Base-by-base conservation (phyloP, 768 basidiomycete species). In the Calvatia gigantea region DNA sequence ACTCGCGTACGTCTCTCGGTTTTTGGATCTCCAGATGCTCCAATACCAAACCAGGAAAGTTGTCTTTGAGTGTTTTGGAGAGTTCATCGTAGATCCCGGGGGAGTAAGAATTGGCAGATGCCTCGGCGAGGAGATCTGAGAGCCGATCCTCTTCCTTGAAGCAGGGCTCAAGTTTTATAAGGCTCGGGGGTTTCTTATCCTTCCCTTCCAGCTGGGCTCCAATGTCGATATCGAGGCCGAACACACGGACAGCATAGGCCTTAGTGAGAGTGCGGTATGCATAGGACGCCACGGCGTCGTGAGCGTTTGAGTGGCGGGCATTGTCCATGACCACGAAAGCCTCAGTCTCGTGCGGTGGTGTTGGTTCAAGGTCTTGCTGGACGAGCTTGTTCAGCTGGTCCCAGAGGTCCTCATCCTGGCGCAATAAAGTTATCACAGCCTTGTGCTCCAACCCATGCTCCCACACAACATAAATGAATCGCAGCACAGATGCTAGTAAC, bases 381-480 rank as follows among this genome's bases (percentile, higher is more conserved):
- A 83, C 77, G 29, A 94, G 77, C 6, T 73, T 77, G 1, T 80
- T 78, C 15, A 95, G 70, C n/a, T 77, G 76, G 28, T 77, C 75
- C 91, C 91, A 96, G 58, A 94, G 86, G 11, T 70, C 74, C 0
- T 75, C 65, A 62, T 87, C 80, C 9, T 77, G 69, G 15, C 86
- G 81, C 6, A 86, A 67, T 5, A 73, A 61, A 6, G 84, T 79
- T 37, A 94, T 74, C 1, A 80, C 70, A 0, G 72, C 60, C 53
- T 80, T 84, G 65, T 93, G 87, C 64, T 94, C 87, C 59, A 85
- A 73, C 27, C 84, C 84, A 62, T 91, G 87, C 66, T 89, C 81
- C 92, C 91, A 90, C 15, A 89, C 83, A 23, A 84, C 76, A 58
- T 86, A 81, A 61, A 93, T 69, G 73, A 95, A 96, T 4, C 81